A percentile compares a stretch with the other conserved stretches of the same genome.
These are phyloP conservation scores for Somion occarium DNA, from an alignment of 1,284 basidiomycete species.

Conservation along the genomic window DNA sequence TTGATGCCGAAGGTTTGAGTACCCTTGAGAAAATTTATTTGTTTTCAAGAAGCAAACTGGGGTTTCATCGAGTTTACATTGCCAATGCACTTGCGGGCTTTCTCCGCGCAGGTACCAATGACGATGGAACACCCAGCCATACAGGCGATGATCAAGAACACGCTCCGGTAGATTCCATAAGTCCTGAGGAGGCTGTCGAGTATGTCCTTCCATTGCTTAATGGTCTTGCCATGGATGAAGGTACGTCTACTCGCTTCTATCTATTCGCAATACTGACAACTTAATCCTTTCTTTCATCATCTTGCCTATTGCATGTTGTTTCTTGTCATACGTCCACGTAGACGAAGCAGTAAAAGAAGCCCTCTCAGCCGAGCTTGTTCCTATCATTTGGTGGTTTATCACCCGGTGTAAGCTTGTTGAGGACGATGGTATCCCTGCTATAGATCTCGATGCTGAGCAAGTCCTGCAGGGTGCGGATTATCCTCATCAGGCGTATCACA, in stretches of 20 bases:
- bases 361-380: slow-evolving; percentile 77
- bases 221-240: slow-evolving; percentile 84
- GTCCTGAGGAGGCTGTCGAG: slow-evolving; percentile 87
- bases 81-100: slow-evolving; percentile 63
- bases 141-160: slow-evolving; percentile 15
- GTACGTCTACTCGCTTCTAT: slow-evolving; percentile 33
- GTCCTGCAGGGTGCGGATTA: background rate
- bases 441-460: background rate
- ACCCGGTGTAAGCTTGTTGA: slow-evolving; percentile 65
- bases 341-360: slow-evolving; percentile 92
- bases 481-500: background rate
- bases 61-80: slow-evolving; percentile 85
- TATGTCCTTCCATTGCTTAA: slow-evolving; percentile 91
- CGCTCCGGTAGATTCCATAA: slow-evolving; percentile 60
- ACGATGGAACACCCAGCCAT: background rate
- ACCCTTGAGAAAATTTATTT: slow-evolving; percentile 93
- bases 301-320: background rate
- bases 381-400: slow-evolving; percentile 94
- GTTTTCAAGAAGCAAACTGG: slow-evolving; percentile 81
- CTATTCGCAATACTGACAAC: background rate
- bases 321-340: slow-evolving; percentile 23
- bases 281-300: background rate
- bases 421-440: slow-evolving; percentile 26
- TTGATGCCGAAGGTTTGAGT: slow-evolving; percentile 75
- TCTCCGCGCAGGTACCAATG: slow-evolving; percentile 8